Conservation (phyloP, 1,284 basidiomycete species). For the Pseudozyma thailandica region DNA sequence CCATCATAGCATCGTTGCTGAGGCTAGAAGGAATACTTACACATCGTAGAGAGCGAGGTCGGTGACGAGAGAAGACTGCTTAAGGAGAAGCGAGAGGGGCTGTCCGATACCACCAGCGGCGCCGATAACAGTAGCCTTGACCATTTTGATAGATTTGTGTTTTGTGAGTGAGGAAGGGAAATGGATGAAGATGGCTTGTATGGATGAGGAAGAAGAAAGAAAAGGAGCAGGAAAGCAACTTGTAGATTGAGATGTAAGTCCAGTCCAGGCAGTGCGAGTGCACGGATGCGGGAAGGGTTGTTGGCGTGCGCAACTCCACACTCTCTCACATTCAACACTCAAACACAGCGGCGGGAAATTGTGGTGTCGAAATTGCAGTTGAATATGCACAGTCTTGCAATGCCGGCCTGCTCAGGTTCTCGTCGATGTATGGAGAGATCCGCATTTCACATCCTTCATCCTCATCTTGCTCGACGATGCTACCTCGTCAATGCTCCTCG, state of each 20-base stretch:
- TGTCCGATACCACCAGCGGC: conserved; percentile 73
- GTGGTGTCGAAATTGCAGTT: background rate
- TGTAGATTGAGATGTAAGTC: background rate
- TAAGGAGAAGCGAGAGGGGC: conserved; percentile 88
- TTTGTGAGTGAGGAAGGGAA: conserved; percentile 2
- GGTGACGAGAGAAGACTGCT: conserved; percentile 80
- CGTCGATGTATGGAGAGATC: conserved; percentile 25
- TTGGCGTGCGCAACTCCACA: conserved; percentile 6
- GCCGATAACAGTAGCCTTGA: conserved; percentile 66
- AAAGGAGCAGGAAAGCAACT: background rate
- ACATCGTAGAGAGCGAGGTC: conserved; percentile 92
- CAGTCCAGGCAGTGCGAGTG: no score
- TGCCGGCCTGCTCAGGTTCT: background rate
- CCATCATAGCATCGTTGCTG: background rate
- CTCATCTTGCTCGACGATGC: no score
- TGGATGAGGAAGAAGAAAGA: conserved; percentile 6
- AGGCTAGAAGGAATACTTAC: conserved; percentile 73
- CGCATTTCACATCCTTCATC: conserved; percentile 1
- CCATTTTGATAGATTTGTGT: conserved; percentile 44
- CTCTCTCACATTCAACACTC: conserved; percentile 5
- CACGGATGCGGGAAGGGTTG: background rate
- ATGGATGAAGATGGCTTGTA: conserved; percentile 3
- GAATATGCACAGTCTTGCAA: background rate
- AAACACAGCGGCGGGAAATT: conserved; percentile 8
- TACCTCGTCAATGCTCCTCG: background rate